phyloP scores from a whole-genome alignment of 129 eudicot species.

The Deinandra increscens region DNA sequence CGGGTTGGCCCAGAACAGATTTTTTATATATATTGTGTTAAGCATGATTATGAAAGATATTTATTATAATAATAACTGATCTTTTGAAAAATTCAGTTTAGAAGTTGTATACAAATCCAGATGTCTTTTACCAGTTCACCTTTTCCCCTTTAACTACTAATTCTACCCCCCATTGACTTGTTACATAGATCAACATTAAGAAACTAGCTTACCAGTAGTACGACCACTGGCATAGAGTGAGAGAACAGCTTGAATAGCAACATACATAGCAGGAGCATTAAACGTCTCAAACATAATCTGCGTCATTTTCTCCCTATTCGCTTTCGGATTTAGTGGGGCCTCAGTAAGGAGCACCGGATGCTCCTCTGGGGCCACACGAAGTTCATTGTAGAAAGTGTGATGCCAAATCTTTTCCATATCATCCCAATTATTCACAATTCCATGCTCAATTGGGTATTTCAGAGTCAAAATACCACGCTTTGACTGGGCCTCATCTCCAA shows the following conservation, averaged over 20 bases:
- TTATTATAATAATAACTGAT: neutral
- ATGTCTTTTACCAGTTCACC: neutral
- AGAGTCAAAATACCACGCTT: slow-evolving; percentile 50
- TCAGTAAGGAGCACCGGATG: slow-evolving; percentile 62
- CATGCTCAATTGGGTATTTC: slow-evolving; percentile 61
- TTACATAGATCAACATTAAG: neutral
- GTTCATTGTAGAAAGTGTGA: slow-evolving; percentile 59
- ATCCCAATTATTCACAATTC: slow-evolving; percentile 64
- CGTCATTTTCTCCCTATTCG: slow-evolving; percentile 61
- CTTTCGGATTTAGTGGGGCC: slow-evolving; percentile 64
- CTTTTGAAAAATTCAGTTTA: neutral
- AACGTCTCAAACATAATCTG: slow-evolving; percentile 63
- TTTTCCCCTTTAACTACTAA: neutral
- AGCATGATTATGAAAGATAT: neutral
- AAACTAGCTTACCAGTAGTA: slow-evolving; percentile 54
- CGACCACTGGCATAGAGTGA: slow-evolving; percentile 69
- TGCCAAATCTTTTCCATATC: slow-evolving; percentile 73
- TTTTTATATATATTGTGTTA: no score
- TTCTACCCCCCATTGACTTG: slow-evolving; percentile 1
- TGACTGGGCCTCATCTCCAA: slow-evolving; percentile 60
- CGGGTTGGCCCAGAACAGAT: no score
- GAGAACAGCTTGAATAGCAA: slow-evolving; percentile 56
- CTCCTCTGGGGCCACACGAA: slow-evolving; percentile 58
- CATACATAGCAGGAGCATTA: slow-evolving; percentile 64
- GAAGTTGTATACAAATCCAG: neutral